Percentiles rank a stretch among this genome's conserved stretches.
phyloP scores from a whole-genome alignment of 192 early-diverging fungal genomes.

The Rhizoclosmatium sp. region DNA sequence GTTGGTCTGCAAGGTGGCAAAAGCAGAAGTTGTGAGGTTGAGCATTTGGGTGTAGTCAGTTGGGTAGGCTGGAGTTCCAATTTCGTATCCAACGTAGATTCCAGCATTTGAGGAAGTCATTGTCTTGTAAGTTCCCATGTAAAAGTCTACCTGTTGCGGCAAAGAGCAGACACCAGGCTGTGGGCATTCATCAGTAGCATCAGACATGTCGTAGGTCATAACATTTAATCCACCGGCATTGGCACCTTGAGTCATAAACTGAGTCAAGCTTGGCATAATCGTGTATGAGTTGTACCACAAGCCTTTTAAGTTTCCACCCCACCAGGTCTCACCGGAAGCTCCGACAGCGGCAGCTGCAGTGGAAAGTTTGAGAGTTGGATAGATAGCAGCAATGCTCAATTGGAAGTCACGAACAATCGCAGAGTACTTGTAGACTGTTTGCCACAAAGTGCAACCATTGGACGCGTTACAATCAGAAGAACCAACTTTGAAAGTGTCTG shows the following conservation, averaged over 20 bases:
- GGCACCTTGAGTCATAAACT: slow-evolving; percentile 7
- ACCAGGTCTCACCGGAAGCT: neutral
- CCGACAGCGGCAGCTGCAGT: slow-evolving; percentile 7
- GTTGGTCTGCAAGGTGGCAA: neutral
- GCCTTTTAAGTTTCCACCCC: slow-evolving; percentile 20
- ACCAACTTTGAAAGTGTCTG: slow-evolving; percentile 27
- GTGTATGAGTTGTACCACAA: neutral
- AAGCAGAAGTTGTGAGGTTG: neutral
- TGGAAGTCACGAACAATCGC: slow-evolving; percentile 3
- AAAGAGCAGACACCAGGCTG: neutral
- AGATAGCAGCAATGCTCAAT: neutral
- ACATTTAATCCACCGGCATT: slow-evolving; percentile 15
- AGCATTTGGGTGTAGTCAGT: neutral
- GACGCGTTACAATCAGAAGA: neutral
- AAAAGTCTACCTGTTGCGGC: slow-evolving; percentile 2
- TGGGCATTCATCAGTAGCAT: neutral
- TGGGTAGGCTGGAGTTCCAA: slow-evolving; percentile 11
- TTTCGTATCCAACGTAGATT: slow-evolving; percentile 24
- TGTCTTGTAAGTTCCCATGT: slow-evolving; percentile 5
- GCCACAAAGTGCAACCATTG: neutral
- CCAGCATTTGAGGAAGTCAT: neutral
- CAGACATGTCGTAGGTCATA: slow-evolving; percentile 4
- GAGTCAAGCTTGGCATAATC: neutral
- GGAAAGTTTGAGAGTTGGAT: slow-evolving; percentile 8
- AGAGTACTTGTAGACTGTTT: slow-evolving; percentile 23